A percentile compares a stretch with the other conserved stretches of the same genome.
Conservation (phyloP, 1,284 basidiomycete genomes). For the Apiotrichum brassicae region DNA sequence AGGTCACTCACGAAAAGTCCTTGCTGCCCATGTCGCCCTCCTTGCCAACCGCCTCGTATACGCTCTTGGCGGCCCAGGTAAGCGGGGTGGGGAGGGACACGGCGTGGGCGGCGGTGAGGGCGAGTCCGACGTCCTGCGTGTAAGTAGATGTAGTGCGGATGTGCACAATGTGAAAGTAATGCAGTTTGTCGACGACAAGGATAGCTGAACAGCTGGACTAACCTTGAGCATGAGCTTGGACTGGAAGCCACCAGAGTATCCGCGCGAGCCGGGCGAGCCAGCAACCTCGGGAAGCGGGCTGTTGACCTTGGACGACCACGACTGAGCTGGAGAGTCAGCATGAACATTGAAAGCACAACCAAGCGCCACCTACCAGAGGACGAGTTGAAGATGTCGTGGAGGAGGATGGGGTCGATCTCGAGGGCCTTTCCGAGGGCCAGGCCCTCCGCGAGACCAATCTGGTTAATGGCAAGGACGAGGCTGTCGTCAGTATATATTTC, state of each 20-base stretch:
- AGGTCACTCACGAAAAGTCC: slow-evolving; percentile 36
- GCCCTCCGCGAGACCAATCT: slow-evolving; percentile 43
- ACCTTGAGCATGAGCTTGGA: slow-evolving; percentile 44
- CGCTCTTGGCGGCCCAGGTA: slow-evolving; percentile 37
- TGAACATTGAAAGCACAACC: not conserved
- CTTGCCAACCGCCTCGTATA: slow-evolving; percentile 36
- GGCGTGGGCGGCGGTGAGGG: slow-evolving; percentile 32
- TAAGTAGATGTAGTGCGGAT: not conserved
- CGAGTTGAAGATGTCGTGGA: slow-evolving; percentile 39
- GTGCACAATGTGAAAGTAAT: not conserved
- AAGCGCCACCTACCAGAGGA: slow-evolving; percentile 26
- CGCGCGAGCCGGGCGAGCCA: slow-evolving; percentile 33
- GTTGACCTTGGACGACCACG: slow-evolving; percentile 42
- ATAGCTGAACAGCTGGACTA: not conserved
- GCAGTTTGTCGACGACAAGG: not conserved
- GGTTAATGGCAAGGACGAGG: slow-evolving; percentile 42
- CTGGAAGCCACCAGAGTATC: slow-evolving; percentile 37
- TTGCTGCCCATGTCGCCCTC: slow-evolving; percentile 33
- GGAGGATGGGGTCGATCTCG: slow-evolving; percentile 31
- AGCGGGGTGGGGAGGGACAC: slow-evolving; percentile 36
- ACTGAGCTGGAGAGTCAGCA: slow-evolving; percentile 25
- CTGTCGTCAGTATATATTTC: slow-evolving; percentile 22
- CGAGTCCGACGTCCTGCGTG: slow-evolving; percentile 37
- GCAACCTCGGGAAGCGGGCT: slow-evolving; percentile 32
- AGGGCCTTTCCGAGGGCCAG: slow-evolving; percentile 35